Conservation (phyloP, 78 protist genomes). For the Dictyostelium capitatum region DNA sequence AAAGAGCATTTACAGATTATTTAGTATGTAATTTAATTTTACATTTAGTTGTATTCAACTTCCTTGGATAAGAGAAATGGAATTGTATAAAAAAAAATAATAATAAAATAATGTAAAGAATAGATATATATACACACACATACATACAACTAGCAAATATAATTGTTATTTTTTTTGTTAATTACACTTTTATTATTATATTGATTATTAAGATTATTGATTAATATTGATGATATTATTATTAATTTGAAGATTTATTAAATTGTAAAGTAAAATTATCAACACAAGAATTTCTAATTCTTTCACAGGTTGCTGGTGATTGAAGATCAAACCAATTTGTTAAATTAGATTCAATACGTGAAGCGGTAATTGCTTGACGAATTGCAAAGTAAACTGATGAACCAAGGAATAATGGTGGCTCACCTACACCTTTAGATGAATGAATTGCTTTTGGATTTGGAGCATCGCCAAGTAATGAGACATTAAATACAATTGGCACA, state of each 20-base stretch:
- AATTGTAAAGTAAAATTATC: constrained; percentile 77
- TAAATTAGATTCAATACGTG: constrained; percentile 37
- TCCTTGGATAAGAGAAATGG: constrained; percentile 78
- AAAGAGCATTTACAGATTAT: constrained; percentile 88
- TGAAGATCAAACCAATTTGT: constrained; percentile 62
- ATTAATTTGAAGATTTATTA: background rate
- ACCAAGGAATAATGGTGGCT: constrained; percentile 96
- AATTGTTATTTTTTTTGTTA: background rate
- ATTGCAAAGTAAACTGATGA: constrained; percentile 90
- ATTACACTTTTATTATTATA: background rate
- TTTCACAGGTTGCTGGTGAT: constrained; percentile 93
- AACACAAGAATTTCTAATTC: constrained; percentile 87
- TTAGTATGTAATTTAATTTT: constrained; percentile 84
- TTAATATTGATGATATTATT: background rate
- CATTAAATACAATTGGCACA: constrained; percentile 91
- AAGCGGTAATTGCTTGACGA: constrained; percentile 67
- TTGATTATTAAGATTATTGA: background rate
- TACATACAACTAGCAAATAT: too few relatives aligned
- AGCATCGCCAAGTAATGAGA: constrained; percentile 83
- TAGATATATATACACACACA: too few relatives aligned
- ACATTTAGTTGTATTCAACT: constrained; percentile 89
- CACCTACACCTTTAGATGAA: constrained; percentile 93
- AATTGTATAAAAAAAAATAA: background rate
- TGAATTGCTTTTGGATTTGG: constrained; percentile 90
- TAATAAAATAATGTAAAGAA: background rate